These are phyloP conservation scores for Circinella umbellata DNA, from an alignment of 371 early-diverging fungal species.

Conservation along the genomic window DNA sequence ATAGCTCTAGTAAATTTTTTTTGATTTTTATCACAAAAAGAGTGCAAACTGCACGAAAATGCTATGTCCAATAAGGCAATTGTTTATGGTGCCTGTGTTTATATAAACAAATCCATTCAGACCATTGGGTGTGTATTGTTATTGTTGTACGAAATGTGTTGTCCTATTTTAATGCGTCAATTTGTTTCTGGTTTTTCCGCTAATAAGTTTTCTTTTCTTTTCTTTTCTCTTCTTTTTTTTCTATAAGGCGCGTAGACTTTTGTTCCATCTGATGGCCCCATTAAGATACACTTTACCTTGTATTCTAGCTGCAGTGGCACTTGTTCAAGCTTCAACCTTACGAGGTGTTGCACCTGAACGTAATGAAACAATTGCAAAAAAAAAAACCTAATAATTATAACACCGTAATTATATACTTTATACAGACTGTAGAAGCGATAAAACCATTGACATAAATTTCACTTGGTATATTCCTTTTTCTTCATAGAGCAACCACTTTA, in stretches of 20 bases:
- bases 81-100: too few relatives aligned
- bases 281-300: conserved; percentile 10
- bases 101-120: too few relatives aligned
- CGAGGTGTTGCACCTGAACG: conserved; percentile 14
- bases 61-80: too few relatives aligned
- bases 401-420: too few relatives aligned
- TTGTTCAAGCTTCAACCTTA: conserved; percentile 13
- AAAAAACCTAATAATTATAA: too few relatives aligned
- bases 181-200: not conserved
- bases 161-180: not conserved
- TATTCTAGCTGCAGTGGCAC: conserved; percentile 12
- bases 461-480: not conserved
- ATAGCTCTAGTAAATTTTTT: too few relatives aligned
- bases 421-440: too few relatives aligned
- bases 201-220: not conserved
- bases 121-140: too few relatives aligned
- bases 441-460: too few relatives aligned
- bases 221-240: not conserved
- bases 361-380: not conserved
- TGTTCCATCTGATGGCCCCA: conserved; percentile 4
- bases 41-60: too few relatives aligned
- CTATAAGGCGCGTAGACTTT: not conserved
- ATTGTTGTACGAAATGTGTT: not conserved
- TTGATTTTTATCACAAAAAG: too few relatives aligned
- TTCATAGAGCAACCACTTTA: conserved; percentile 5